These are phyloP conservation scores for Kluyveromyces sp. DNA, from an alignment of 1,139 yeast genomes.

Conservation along the genomic window DNA sequence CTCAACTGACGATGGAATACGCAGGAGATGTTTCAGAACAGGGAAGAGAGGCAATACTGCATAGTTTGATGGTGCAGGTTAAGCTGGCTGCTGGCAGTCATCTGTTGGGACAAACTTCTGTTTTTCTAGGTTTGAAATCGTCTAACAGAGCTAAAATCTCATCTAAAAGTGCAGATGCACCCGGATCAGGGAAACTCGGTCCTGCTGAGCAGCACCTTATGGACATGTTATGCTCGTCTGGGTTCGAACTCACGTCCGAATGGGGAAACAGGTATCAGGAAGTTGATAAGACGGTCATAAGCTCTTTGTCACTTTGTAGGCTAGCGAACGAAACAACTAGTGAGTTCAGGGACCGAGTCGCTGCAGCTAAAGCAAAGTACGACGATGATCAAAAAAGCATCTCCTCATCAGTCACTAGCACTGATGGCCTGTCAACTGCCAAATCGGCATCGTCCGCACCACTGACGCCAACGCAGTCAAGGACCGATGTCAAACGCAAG, in stretches of 20 bases:
- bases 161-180: constrained; percentile 31
- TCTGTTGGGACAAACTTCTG: constrained; percentile 48
- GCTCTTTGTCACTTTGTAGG: constrained; percentile 77
- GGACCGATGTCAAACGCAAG: constrained; percentile 29
- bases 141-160: constrained; percentile 28
- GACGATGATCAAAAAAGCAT: constrained; percentile 19
- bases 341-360: constrained; percentile 25
- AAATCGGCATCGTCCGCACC: constrained; percentile 32
- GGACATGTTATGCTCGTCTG: constrained; percentile 92
- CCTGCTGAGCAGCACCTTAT: constrained; percentile 92
- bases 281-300: constrained; percentile 77
- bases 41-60: constrained; percentile 27
- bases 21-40: constrained; percentile 35
- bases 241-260: constrained; percentile 56
- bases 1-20: constrained; percentile 37
- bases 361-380: constrained; percentile 22
- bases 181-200: constrained; percentile 49
- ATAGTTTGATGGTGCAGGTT: constrained; percentile 46
- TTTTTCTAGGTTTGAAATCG: constrained; percentile 63
- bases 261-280: constrained; percentile 92
- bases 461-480: constrained; percentile 9
- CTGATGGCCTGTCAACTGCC: constrained; percentile 38
- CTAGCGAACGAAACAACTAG: constrained; percentile 38
- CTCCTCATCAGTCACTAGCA: constrained; percentile 15
- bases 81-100: constrained; percentile 65